These are phyloP conservation scores for Salix udensis DNA, from an alignment of 345 rosid species.

Conservation along the genomic window DNA sequence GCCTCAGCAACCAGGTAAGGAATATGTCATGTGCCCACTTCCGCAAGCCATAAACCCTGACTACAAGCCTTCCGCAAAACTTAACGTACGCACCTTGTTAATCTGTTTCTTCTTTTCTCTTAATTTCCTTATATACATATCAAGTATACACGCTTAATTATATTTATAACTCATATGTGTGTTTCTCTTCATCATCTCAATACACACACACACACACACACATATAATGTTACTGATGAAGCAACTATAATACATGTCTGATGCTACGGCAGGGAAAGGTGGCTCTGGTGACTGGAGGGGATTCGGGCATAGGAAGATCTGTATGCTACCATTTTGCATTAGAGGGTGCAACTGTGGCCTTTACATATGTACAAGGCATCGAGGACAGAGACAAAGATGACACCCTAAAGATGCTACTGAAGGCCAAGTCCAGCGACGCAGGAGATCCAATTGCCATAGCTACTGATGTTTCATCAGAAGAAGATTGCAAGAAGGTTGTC, in stretches of 20 bases:
- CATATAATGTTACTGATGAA: too few species aligned
- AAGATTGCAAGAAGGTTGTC: conserved; percentile 8
- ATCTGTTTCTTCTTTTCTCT: neutral
- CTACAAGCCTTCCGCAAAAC: conserved; percentile 65
- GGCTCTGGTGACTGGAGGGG: conserved; percentile 10
- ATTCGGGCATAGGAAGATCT: conserved; percentile 12
- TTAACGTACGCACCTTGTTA: conserved; percentile 25
- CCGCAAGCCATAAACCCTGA: conserved; percentile 48
- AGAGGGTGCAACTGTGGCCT: conserved; percentile 17
- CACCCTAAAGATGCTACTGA: neutral
- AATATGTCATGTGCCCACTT: conserved; percentile 60
- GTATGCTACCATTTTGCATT: conserved; percentile 1
- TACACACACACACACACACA: fast-evolving
- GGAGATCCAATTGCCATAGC: conserved; percentile 9
- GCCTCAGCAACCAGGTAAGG: conserved; percentile 58
- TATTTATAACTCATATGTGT: too few species aligned
- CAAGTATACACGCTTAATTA: too few species aligned
- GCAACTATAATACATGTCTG: too few species aligned
- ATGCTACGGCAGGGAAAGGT: conserved; percentile 7
- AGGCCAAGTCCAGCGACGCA: neutral
- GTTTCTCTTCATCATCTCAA: too few species aligned
- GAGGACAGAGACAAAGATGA: conserved; percentile 9
- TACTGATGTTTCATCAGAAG: neutral
- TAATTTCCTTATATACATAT: neutral
- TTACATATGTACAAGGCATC: neutral